Base-by-base conservation (phyloP, 2,329 filamentous ascomycete genomes). In the Paecilomyces fulvus region DNA sequence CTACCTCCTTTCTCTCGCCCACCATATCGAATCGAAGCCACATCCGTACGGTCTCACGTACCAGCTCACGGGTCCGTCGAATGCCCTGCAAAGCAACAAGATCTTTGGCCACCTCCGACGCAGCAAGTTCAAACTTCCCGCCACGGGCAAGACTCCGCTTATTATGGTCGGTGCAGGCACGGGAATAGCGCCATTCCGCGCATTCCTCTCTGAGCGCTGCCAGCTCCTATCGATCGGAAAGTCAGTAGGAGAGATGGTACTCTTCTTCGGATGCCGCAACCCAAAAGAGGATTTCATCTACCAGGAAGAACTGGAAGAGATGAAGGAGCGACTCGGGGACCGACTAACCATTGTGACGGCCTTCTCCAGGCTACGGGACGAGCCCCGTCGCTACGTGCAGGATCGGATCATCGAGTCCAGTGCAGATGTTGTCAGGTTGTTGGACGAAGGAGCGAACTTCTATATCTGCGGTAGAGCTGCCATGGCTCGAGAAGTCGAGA, bases 111-210 rank as follows among this genome's bases (percentile, higher is more conserved):
- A 96, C 70, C 85, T 96, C 57, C 89, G 92, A 61, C 90, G 95
- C 74, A 96, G 91, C 63, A 96, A 96, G 77, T 96, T 96, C 83
- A 96, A 96, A 78, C 84, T 96, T 11, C 92, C 92, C 1, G 57
- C 69, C 7, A 59, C 62, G 0, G 58, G 65, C 30, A 64, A 63
- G 33, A 75, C 69, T 0, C 81, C 80, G 0, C 65, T 84, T 9
- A 70, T 84, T 53, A 79, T 82, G 76, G 69, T 82, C 8, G 78
- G 71, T 3, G 71, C 79, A 0, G 80, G 80, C 0, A 81, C 78
- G 0, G 79, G 79, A 3, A 65, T 81, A 14, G 79, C 79, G 0
- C 78, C 77, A 0, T 76, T 77, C 67, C 70, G 74, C 0, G 75
- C 66, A 4, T 77, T 77, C 62, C 55, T 77, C 2, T 63, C 72